Conservation (phyloP, 192 early-diverging fungal genomes). For the Rhizophagus prolifer region DNA sequence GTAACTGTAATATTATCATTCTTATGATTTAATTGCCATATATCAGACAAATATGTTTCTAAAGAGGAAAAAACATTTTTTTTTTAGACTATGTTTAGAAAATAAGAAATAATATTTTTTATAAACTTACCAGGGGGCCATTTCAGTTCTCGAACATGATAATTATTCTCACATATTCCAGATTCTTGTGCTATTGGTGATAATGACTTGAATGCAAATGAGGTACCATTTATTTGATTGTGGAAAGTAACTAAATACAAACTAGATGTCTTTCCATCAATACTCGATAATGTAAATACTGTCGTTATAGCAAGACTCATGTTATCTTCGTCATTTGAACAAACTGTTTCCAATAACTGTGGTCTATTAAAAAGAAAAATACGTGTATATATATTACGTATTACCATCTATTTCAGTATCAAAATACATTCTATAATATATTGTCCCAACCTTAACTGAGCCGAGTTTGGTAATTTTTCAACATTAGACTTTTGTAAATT, state of each 20-base stretch:
- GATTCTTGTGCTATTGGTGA: not conserved
- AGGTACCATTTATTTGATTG: not conserved
- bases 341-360: slow-evolving; percentile 12
- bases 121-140: slow-evolving; percentile 11
- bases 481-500: not conserved
- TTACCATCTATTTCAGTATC: not conserved
- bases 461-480: not conserved
- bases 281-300: not conserved
- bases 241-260: slow-evolving; percentile 25
- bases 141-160: not conserved
- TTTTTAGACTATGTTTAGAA: no score
- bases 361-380: slow-evolving; percentile 1
- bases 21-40: slow-evolving; percentile 37
- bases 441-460: not conserved
- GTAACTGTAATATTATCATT: slow-evolving; percentile 45
- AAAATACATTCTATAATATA: not conserved
- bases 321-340: not conserved
- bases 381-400: not conserved
- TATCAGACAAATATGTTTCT: slow-evolving; percentile 34
- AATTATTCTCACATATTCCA: not conserved
- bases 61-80: no score
- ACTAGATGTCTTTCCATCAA: slow-evolving; percentile 7
- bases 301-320: not conserved
- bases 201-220: slow-evolving; percentile 19
- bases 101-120: no score